Base-by-base conservation (phyloP, 441 rosid genomes). In the Hypseocharis bilobata region DNA sequence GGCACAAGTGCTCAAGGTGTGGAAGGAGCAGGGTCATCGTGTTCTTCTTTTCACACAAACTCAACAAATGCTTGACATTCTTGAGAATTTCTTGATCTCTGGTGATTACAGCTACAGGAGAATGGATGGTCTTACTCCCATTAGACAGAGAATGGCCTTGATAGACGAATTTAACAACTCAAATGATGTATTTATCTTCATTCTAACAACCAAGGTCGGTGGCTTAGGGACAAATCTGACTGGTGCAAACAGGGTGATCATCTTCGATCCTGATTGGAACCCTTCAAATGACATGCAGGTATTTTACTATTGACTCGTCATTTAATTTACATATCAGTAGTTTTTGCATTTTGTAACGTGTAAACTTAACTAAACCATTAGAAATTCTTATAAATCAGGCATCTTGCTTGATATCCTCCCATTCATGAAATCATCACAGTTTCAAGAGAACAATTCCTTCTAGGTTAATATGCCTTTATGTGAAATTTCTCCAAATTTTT, bases 251-350 rank as follows among this genome's bases (percentile, higher is more conserved):
- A 82, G 97, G 73, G 98, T 92, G 74, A 92, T 92, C 70, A 92
- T 92, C 61, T 92, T 90, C 69, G 97, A 92, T 72, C 98, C 98
- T 2, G 98, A 92, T 72, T 92, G 98, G 98, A 92, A 92, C 74
- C 98, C 98, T 32, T 87, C 98, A 60, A 92, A 85, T 54, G 98
- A 92, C 72, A 87, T 92, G 84, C 98, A 90, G 91, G 96, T 92
- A 81, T 26, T 34, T 70, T 67, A 36, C 20, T 23, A 32, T 56
- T 59, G 27, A 27, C 14, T 29, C 13, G 62, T 59, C 25, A 32
- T 40, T 70, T 70, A 63, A 7, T 44, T 57, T 16, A 40, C 54
- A 20, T 57, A 42, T 60, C 55, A 17, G 16, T 66, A 51, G 25
- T 54, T 34, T 65, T 55, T 69, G 10, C 38, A 20, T 57, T 34